Base-by-base conservation (phyloP, 345 rosid genomes). In the Brassica cretica region DNA sequence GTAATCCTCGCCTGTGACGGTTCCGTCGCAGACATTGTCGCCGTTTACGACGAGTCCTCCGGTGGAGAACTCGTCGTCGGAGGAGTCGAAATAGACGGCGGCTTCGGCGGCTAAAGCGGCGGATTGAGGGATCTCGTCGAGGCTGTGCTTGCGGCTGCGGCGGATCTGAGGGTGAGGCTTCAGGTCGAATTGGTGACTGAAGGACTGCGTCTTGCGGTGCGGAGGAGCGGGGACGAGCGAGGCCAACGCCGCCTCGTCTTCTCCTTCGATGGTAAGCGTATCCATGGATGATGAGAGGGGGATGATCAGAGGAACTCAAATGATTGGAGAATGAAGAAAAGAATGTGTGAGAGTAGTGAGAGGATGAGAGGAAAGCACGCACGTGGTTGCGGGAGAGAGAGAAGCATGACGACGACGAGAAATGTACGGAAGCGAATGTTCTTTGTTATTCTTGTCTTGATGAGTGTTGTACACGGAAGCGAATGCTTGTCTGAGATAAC, bases 111-210 rank as follows among this genome's bases (percentile, higher is more conserved):
- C 77, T 2, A 78, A 27, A 0, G 76, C 72, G 0, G 67, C 61
- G 72, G 82, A 73, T 60, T 83, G 75, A 61, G 77, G 77, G 41
- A 83, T 79, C 41, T 82, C 89, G 37, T 88, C 93, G 29, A 85
- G 89, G 89, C 88, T 85, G 80, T 89, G 89, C 37, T 86, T 85
- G n/a, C 94, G 56, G 56, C n/a, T 49, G 56, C 56, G 51, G 51
- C 15, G 90, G 71, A 72, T 35, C 59, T 56, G 86, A 27, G 53
- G 76, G 24, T 80, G 79, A 8, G 81, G 76, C 64, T 82, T 85
- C 6, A 82, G 76, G 8, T 84, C 81, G 69, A 84, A 81, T 70
- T 89, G 97, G 7, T 85, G 90, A 84, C 91, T 87, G 66, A 81
- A 78, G 16, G 91, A 93, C 41, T 87, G 88, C 41, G 86, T 83